phyloP scores from a whole-genome alignment of 2,329 filamentous ascomycete genomes.

The Sarocladiaceae sp. region DNA sequence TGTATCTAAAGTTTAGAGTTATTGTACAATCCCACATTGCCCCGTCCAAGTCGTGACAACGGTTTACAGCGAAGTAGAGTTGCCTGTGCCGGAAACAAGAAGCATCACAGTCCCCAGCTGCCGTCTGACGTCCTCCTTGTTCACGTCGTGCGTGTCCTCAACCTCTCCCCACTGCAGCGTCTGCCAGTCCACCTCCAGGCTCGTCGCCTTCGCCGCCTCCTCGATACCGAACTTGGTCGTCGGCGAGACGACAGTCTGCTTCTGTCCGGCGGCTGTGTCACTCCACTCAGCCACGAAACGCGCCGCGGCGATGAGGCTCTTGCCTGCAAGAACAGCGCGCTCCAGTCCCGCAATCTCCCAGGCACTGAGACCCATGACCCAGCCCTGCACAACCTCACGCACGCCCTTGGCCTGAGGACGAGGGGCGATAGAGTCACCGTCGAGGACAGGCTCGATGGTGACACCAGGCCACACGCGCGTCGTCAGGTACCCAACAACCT shows the following conservation, averaged over 20 bases:
- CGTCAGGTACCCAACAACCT: constrained; percentile 66
- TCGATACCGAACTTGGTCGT: constrained; percentile 62
- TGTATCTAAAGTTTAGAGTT: no score
- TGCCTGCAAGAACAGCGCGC: constrained; percentile 74
- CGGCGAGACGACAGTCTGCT: constrained; percentile 36
- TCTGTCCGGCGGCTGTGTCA: constrained; percentile 53
- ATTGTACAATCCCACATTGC: no score
- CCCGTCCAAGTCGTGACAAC: no score
- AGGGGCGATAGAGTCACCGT: constrained; percentile 69
- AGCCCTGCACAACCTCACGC: constrained; percentile 68
- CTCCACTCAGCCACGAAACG: constrained; percentile 85
- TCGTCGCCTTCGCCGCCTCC: constrained; percentile 71
- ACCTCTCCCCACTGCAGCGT: constrained; percentile 91
- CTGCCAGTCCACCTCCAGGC: constrained; percentile 85
- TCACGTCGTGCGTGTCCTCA: constrained; percentile 95
- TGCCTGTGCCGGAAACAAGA: constrained; percentile 59
- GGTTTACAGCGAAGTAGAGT: not conserved
- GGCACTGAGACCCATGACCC: constrained; percentile 64
- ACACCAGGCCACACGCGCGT: constrained; percentile 78
- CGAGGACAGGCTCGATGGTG: constrained; percentile 72
- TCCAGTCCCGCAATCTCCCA: constrained; percentile 87
- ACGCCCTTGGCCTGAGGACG: constrained; percentile 66
- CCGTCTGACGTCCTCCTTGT: constrained; percentile 79
- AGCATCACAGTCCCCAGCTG: constrained; percentile 85
- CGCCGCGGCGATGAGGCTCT: constrained; percentile 74